Conservation (phyloP, 2,329 filamentous ascomycete genomes). For the Phyllosticta citrichinensis region DNA sequence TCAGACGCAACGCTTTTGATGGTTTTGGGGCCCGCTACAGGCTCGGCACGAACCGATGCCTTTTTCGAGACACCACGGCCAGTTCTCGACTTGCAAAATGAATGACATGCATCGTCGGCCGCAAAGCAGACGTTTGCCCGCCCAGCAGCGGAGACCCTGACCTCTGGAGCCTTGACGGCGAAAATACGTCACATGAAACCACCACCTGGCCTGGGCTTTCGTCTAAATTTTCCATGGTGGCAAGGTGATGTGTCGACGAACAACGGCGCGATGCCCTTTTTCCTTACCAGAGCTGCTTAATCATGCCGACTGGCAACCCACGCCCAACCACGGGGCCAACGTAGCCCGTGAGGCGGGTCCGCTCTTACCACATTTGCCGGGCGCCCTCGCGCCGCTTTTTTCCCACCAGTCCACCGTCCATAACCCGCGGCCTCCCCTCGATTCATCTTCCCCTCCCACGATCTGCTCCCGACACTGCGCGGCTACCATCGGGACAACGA, state of each 20-base stretch:
- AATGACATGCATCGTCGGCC: too few relatives aligned
- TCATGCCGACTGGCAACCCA: background rate
- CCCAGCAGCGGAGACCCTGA: background rate
- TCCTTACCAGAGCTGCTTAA: constrained; percentile 1
- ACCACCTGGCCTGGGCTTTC: constrained; percentile 6
- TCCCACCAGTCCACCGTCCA: constrained; percentile 2
- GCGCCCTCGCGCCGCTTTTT: background rate
- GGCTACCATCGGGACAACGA: background rate
- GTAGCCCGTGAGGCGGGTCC: background rate
- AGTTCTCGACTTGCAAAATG: background rate
- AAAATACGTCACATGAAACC: constrained; percentile 10
- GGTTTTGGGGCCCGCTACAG: background rate
- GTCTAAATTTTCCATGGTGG: constrained; percentile 1
- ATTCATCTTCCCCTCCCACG: constrained; percentile 5
- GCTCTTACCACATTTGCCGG: background rate
- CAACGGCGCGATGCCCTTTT: background rate
- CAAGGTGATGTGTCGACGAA: background rate
- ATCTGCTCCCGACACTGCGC: background rate
- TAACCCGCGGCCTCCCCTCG: constrained; percentile 3
- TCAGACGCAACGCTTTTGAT: background rate
- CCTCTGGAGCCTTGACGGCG: constrained; percentile 2
- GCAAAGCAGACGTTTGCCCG: background rate
- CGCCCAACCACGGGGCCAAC: background rate
- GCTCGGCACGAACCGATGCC: background rate
- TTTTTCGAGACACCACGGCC: background rate